These are phyloP conservation scores for Westerdykella aurantiaca DNA, from an alignment of 2,329 filamentous ascomycete species.

Conservation along the genomic window DNA sequence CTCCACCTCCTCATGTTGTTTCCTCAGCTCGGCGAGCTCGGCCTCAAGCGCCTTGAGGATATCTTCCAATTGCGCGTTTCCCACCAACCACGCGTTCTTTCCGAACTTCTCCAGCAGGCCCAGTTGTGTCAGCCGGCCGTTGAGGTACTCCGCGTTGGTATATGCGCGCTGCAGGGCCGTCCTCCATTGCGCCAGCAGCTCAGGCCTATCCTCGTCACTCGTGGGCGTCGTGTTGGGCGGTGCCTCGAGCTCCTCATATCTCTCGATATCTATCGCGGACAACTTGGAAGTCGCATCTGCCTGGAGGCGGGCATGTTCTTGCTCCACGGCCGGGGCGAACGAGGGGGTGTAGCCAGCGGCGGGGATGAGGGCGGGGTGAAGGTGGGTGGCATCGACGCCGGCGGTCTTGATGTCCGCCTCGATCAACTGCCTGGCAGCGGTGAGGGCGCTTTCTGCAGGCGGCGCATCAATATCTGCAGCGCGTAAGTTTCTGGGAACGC, in stretches of 20 bases:
- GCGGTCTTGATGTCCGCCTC: slow-evolving; percentile 49
- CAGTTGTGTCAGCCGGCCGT: slow-evolving; percentile 55
- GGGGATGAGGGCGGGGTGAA: slow-evolving; percentile 55
- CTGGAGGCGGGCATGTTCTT: slow-evolving; percentile 64
- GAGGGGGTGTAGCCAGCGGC: slow-evolving; percentile 44
- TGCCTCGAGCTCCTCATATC: slow-evolving; percentile 74
- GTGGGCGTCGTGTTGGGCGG: slow-evolving; percentile 40
- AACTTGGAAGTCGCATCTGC: slow-evolving; percentile 46
- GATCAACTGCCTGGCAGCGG: slow-evolving; percentile 65
- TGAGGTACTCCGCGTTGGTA: slow-evolving; percentile 54
- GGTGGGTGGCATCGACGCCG: slow-evolving; percentile 41
- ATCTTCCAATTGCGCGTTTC: slow-evolving; percentile 73
- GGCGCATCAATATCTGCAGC: slow-evolving; percentile 71
- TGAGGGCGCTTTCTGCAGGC: slow-evolving; percentile 58
- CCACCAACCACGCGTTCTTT: slow-evolving; percentile 85
- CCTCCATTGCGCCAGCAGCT: slow-evolving; percentile 45
- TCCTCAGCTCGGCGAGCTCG: slow-evolving; percentile 63
- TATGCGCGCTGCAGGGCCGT: slow-evolving; percentile 52
- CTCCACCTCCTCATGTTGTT: slow-evolving; percentile 68
- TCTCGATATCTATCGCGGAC: slow-evolving; percentile 63
- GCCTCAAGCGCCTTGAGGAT: slow-evolving; percentile 64
- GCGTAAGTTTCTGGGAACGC: slow-evolving; percentile 12
- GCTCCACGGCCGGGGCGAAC: slow-evolving; percentile 61
- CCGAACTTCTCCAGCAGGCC: slow-evolving; percentile 73
- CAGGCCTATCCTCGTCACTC: slow-evolving; percentile 33